Conservation (phyloP, 306 rosid species). For the Dalbergia oliveri region DNA sequence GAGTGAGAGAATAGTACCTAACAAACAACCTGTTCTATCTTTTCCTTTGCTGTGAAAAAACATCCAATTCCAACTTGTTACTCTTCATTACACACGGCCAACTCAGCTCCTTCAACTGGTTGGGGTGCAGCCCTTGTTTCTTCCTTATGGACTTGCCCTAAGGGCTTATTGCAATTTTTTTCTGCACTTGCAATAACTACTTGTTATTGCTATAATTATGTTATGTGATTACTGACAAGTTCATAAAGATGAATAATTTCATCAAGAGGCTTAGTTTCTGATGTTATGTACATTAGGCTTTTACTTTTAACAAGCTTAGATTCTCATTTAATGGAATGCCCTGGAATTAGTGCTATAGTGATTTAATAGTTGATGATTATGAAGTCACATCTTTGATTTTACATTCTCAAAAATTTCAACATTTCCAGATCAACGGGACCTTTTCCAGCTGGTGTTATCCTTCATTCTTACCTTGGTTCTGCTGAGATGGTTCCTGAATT, state of each 20-base stretch:
- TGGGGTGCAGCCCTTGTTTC: no score
- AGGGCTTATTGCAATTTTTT: background rate
- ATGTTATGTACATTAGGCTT: background rate
- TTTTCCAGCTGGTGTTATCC: slow-evolving; percentile 90
- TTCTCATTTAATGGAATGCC: slow-evolving; percentile 26
- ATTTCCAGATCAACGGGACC: slow-evolving; percentile 79
- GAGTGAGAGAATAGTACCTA: no score
- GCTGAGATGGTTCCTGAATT: slow-evolving; percentile 95
- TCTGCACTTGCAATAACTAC: background rate
- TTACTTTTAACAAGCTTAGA: background rate
- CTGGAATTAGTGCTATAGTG: background rate
- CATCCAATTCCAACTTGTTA: no score
- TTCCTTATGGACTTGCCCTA: no score
- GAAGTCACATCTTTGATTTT: slow-evolving; percentile 14
- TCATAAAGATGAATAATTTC: background rate
- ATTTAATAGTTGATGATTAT: slow-evolving; percentile 27
- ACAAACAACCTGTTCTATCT: background rate
- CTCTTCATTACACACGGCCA: no score
- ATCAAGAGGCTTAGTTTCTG: background rate
- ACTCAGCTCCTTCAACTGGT: no score
- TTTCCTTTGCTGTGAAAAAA: no score
- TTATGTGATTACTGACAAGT: background rate
- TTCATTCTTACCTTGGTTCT: slow-evolving; percentile 92
- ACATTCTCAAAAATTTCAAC: slow-evolving; percentile 15
- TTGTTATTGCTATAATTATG: background rate